Percentiles rank a stretch among this genome's conserved stretches.
Conservation (phyloP, 169 alveolate genomes). For the Plasmodium gaboni region DNA sequence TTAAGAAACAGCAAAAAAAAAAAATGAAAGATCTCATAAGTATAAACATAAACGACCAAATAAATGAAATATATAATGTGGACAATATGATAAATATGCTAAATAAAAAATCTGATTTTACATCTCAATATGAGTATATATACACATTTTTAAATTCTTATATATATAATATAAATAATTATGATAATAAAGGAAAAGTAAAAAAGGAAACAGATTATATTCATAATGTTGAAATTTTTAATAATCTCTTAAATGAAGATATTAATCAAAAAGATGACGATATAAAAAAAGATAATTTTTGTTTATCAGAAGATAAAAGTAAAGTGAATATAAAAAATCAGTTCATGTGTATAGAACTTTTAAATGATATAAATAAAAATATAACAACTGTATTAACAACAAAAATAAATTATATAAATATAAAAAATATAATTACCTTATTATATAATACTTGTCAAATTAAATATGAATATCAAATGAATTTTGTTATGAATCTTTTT, state of each 20-base stretch:
- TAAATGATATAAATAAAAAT: conserved; percentile 19
- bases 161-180: too few species aligned
- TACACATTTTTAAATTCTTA: too few species aligned
- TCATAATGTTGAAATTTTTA: too few species aligned
- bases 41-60: background rate
- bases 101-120: background rate
- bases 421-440: conserved; percentile 31
- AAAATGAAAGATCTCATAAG: background rate
- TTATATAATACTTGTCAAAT: conserved; percentile 60
- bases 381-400: conserved; percentile 4
- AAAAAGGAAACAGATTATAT: too few species aligned
- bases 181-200: too few species aligned
- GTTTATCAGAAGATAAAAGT: too few species aligned
- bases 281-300: background rate
- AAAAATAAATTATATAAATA: conserved; percentile 39
- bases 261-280: background rate
- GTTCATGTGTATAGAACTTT: background rate
- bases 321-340: background rate
- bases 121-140: too few species aligned
- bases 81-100: background rate
- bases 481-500: conserved; percentile 14
- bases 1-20: conserved; percentile 4
- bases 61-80: too few species aligned
- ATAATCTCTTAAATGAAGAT: background rate
- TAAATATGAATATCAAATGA: conserved; percentile 7